A percentile compares a stretch with the other conserved stretches of the same genome.
Evolutionary conservation across 495 filamentous ascomycete species (phyloP).

Genomic region (Podospora australis): DNA sequence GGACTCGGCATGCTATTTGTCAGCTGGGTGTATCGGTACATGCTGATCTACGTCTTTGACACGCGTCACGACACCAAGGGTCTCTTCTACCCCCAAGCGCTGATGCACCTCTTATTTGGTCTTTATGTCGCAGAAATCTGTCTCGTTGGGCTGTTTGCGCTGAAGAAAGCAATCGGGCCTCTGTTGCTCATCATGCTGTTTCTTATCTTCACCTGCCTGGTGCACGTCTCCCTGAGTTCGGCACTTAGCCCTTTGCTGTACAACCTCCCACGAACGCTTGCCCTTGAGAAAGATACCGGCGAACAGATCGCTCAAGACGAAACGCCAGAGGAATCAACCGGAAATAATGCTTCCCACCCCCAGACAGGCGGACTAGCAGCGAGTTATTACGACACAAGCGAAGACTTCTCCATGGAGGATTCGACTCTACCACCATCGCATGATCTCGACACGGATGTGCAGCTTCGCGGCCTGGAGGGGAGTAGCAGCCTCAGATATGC

Average conservation of each 20-base stretch:
- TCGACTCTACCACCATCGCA: constrained; percentile 14
- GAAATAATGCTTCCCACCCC: constrained; percentile 7
- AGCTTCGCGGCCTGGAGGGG: constrained; percentile 27
- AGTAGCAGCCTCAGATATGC: constrained; percentile 25
- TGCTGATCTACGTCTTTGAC: constrained; percentile 75
- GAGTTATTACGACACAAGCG: constrained; percentile 39
- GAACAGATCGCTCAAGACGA: constrained; percentile 26
- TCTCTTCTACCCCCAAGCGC: constrained; percentile 65
- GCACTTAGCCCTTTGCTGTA: constrained; percentile 69
- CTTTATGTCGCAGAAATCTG: constrained; percentile 74
- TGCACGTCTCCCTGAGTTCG: constrained; percentile 69
- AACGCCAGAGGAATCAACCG: constrained; percentile 21
- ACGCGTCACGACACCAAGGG: constrained; percentile 78
- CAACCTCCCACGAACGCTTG: constrained; percentile 56
- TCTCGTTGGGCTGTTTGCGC: constrained; percentile 75
- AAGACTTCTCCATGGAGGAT: constrained; percentile 33
- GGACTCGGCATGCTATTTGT: constrained; percentile 70
- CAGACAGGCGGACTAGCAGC: constrained; percentile 21
- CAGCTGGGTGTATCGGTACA: constrained; percentile 82
- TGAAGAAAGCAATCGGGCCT: constrained; percentile 61
- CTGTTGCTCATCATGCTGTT: constrained; percentile 67
- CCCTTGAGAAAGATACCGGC: constrained; percentile 48
- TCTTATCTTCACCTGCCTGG: constrained; percentile 64
- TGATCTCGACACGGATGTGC: constrained; percentile 26
- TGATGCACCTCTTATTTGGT: constrained; percentile 78